phyloP scores from a whole-genome alignment of 148 eudicot species.

The Chenopodium quinoa region DNA sequence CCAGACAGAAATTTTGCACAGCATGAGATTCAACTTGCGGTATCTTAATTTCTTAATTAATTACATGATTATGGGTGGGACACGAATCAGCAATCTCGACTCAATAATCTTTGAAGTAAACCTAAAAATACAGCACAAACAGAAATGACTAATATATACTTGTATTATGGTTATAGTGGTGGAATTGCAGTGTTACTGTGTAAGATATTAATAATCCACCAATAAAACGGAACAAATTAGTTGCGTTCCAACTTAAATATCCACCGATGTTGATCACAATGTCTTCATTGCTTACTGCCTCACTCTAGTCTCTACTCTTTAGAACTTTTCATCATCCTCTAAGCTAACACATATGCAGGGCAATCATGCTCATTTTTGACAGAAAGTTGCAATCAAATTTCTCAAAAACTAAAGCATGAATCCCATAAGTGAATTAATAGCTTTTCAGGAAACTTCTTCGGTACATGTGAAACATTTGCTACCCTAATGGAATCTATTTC shows the following conservation, averaged over 20 bases:
- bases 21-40: neutral
- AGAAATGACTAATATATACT: neutral
- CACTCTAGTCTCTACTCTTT: no score
- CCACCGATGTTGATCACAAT: neutral
- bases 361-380: neutral
- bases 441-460: neutral
- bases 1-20: neutral
- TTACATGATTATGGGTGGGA: neutral
- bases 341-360: neutral
- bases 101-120: neutral
- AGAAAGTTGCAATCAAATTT: neutral
- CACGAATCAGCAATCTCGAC: neutral
- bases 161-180: no score
- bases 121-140: neutral
- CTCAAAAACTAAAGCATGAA: neutral
- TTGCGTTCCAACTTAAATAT: no score
- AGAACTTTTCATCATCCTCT: neutral
- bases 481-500: neutral
- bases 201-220: no score
- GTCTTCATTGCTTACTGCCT: neutral
- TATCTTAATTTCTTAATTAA: no score
- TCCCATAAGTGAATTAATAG: neutral
- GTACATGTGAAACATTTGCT: neutral
- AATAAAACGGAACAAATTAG: no score
- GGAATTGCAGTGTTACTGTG: no score